Percentiles rank a stretch among this genome's conserved stretches.
These are phyloP conservation scores for Phyllosticta citriasiana DNA, from an alignment of 2,329 filamentous ascomycete species.

Conservation along the genomic window DNA sequence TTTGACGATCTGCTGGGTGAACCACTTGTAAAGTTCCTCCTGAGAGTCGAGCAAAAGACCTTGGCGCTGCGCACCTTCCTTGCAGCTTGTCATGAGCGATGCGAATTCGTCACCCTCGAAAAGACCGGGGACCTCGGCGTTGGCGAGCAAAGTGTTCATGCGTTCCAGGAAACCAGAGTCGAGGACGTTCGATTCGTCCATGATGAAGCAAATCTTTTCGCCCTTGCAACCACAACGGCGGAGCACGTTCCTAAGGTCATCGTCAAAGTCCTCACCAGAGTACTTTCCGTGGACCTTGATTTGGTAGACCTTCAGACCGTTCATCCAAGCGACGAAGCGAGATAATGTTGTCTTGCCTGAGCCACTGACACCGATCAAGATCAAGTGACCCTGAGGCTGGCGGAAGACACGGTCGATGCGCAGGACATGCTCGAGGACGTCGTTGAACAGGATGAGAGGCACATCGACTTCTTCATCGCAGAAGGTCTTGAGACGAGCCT, in stretches of 20 bases:
- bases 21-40: conserved; percentile 99
- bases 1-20: conserved; percentile 97
- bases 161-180: conserved; percentile 97
- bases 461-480: conserved; percentile 99
- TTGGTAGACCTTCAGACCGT: conserved; percentile 96
- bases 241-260: conserved; percentile 88
- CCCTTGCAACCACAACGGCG: conserved; percentile 93
- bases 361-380: conserved; percentile 95
- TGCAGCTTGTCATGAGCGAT: conserved; percentile 98
- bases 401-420: conserved; percentile 98
- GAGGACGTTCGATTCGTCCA: conserved; percentile 98
- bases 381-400: conserved; percentile 95
- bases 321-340: conserved; percentile 99
- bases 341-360: conserved; percentile 98
- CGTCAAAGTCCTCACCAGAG: conserved; percentile 96
- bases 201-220: conserved; percentile 99
- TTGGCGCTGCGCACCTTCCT: conserved; percentile 94
- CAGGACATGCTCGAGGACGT: conserved; percentile 94
- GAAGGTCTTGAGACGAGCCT: conserved; percentile 93
- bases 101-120: conserved; percentile 99
- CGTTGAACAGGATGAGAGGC: conserved; percentile 96
- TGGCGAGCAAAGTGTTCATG: conserved; percentile 98
- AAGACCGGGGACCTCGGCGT: conserved; percentile 96
- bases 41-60: conserved; percentile 91
- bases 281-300: conserved; percentile 99